Evolutionary conservation across 805 yeast genomes (phyloP).

Genomic region (Kazachstania kunashirensis): DNA sequence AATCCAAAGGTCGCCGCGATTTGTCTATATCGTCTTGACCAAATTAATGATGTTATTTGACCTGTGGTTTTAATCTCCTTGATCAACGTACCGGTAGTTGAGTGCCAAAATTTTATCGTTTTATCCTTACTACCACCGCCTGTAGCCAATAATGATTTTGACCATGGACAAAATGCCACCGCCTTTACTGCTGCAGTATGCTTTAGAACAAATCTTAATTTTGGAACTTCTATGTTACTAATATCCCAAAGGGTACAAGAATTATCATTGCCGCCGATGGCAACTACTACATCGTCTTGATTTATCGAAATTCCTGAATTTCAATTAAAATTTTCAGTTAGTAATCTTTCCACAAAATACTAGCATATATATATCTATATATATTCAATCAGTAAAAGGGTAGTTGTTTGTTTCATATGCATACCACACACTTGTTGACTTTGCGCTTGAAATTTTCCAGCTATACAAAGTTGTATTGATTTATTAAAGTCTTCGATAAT

Average conservation of each 20-base stretch:
- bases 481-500: conserved; percentile 7
- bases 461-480: conserved; percentile 9
- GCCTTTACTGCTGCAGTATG: conserved; percentile 90
- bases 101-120: conserved; percentile 79
- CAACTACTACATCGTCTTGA: conserved; percentile 44
- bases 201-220: conserved; percentile 38
- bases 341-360: neutral
- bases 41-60: conserved; percentile 69
- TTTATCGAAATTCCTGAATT: conserved; percentile 48
- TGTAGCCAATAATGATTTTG: conserved; percentile 66
- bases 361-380: too few species aligned
- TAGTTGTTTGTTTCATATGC: too few species aligned
- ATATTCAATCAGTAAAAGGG: too few species aligned
- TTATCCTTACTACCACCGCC: conserved; percentile 87
- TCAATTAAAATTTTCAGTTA: conserved; percentile 1
- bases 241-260: conserved; percentile 72
- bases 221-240: conserved; percentile 33
- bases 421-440: conserved; percentile 54
- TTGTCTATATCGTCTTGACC: conserved; percentile 61
- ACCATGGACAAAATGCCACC: conserved; percentile 86
- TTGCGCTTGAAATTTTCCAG: conserved; percentile 35
- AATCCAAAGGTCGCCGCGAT: conserved; percentile 77
- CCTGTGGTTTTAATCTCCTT: conserved; percentile 47
- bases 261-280: conserved; percentile 82
- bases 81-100: conserved; percentile 63